phyloP scores from a whole-genome alignment of 177 flowering plant species.

The Vitis hybrid region DNA sequence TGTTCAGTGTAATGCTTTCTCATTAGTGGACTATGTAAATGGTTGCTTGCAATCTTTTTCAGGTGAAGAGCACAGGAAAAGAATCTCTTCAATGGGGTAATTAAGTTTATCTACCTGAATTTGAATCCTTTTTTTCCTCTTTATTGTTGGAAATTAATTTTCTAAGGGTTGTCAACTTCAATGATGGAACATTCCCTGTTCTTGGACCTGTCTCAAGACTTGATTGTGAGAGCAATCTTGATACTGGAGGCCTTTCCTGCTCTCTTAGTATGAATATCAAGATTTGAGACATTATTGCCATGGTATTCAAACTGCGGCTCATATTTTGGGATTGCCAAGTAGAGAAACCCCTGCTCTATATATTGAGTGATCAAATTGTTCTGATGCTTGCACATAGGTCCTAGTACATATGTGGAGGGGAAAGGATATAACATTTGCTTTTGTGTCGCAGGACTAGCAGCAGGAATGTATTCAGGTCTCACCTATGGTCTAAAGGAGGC shows the following conservation, averaged over 20 bases:
- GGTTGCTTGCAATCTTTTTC: conserved; percentile 5
- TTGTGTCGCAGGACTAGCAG: conserved; percentile 68
- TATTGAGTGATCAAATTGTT: too few relatives aligned
- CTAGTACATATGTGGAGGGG: not conserved
- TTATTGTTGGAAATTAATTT: too few relatives aligned
- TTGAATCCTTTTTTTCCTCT: not conserved
- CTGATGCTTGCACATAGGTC: not conserved
- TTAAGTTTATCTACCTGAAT: not conserved
- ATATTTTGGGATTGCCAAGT: too few relatives aligned
- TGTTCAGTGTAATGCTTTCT: not conserved
- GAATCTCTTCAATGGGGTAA: conserved; percentile 94
- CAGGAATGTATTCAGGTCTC: conserved; percentile 93
- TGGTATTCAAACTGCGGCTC: too few relatives aligned
- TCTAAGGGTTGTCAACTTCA: too few relatives aligned
- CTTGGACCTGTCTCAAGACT: too few relatives aligned
- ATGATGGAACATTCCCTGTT: too few relatives aligned
- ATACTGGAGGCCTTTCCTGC: too few relatives aligned
- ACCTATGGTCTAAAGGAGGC: conserved; percentile 89
- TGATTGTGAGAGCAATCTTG: too few relatives aligned
- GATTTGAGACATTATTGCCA: too few relatives aligned
- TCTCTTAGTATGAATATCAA: too few relatives aligned
- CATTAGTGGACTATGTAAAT: not conserved
- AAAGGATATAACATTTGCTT: not conserved
- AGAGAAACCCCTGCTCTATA: too few relatives aligned
- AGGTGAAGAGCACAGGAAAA: conserved; percentile 85